Conservation (phyloP, 148 eudicot species). For the Dianthus caryophyllus region DNA sequence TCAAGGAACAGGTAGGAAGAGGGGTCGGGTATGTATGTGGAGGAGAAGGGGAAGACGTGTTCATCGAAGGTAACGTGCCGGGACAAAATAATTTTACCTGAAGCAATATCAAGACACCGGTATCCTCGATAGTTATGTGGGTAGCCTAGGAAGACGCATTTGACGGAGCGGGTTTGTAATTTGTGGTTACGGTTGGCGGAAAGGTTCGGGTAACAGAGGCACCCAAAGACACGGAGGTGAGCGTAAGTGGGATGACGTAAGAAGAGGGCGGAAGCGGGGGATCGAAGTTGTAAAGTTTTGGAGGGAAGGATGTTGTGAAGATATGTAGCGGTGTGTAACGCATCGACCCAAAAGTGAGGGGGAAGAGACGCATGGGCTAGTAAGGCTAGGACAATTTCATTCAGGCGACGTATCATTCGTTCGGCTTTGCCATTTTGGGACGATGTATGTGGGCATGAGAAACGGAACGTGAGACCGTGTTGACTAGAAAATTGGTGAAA, state of each 20-base stretch:
- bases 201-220: background rate
- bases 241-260: background rate
- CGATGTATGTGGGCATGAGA: no score
- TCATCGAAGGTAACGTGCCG: background rate
- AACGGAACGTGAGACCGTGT: no score
- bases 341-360: no score
- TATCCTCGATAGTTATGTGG: background rate
- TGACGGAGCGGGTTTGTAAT: background rate
- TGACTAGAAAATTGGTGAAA: no score
- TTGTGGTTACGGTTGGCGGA: background rate
- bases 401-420: no score
- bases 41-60: background rate
- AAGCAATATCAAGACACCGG: background rate
- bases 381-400: no score
- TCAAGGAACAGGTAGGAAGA: no score
- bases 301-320: background rate
- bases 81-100: background rate
- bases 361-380: no score
- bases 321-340: no score
- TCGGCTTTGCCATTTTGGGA: no score
- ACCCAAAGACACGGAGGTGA: background rate
- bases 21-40: background rate
- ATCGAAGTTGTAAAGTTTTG: background rate
- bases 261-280: background rate
- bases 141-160: background rate